Percentiles rank a stretch among this genome's conserved stretches.
Evolutionary conservation across 2,329 filamentous ascomycete species (phyloP).

Genomic region (Neofusicoccum parvum): DNA sequence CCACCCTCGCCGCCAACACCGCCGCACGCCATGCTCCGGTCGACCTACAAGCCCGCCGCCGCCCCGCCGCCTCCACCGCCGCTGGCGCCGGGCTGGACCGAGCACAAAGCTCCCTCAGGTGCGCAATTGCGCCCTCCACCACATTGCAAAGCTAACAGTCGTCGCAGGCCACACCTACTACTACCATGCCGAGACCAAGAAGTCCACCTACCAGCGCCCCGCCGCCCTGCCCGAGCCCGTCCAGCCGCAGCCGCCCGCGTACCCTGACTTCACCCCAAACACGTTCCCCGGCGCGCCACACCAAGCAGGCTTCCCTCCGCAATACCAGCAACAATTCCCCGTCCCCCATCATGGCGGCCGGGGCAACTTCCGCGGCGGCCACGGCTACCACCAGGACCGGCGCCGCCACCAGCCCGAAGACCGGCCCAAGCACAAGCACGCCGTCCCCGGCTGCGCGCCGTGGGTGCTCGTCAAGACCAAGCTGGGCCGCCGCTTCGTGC

Average conservation of each 20-base stretch:
- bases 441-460: constrained; percentile 78
- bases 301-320: constrained; percentile 48
- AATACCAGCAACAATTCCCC: constrained; percentile 39
- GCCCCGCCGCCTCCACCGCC: constrained; percentile 50
- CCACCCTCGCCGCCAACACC: constrained; percentile 28
- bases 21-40: constrained; percentile 65
- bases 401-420: constrained; percentile 71
- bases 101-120: constrained; percentile 84
- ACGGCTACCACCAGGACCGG: constrained; percentile 57
- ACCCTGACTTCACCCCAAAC: background rate
- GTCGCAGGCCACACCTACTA: constrained; percentile 76
- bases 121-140: constrained; percentile 24
- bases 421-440: constrained; percentile 75
- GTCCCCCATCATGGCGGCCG: constrained; percentile 36
- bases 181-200: constrained; percentile 78
- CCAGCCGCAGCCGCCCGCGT: constrained; percentile 14
- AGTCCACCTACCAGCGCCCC: constrained; percentile 84
- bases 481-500: constrained; percentile 83
- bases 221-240: constrained; percentile 27
- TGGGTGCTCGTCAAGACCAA: constrained; percentile 96
- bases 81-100: constrained; percentile 83
- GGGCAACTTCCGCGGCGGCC: constrained; percentile 52
- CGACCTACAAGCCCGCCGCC: constrained; percentile 68
- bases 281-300: constrained; percentile 34
- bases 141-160: constrained; percentile 26